phyloP scores from a whole-genome alignment of 805 yeast genomes.

The Suhomyces emberorum region DNA sequence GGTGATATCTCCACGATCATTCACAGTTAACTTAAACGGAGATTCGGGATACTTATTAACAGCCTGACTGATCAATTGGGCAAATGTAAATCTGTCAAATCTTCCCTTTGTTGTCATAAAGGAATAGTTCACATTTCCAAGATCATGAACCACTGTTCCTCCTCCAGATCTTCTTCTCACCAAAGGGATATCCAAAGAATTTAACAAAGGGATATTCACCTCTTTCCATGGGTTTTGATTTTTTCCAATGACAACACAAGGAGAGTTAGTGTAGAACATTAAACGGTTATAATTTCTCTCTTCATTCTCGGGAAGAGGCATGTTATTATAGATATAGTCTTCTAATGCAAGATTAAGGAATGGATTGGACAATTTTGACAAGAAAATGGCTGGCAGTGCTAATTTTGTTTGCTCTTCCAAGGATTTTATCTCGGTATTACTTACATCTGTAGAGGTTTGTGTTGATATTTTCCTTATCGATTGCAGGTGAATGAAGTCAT shows the following conservation, averaged over 20 bases:
- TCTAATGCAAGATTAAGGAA: constrained; percentile 78
- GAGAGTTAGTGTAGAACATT: constrained; percentile 69
- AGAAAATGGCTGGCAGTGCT: constrained; percentile 49
- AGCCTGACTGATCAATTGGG: constrained; percentile 38
- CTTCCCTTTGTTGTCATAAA: constrained; percentile 65
- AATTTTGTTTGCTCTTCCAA: constrained; percentile 2
- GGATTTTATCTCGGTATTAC: neutral
- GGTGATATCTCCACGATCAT: constrained; percentile 78
- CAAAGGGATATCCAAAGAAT: constrained; percentile 54
- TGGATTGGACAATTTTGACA: constrained; percentile 64
- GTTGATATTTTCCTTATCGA: too few species aligned
- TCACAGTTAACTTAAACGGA: constrained; percentile 43
- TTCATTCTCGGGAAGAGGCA: constrained; percentile 42
- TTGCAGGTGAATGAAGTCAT: neutral
- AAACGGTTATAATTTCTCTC: constrained; percentile 46
- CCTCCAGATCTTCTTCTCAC: constrained; percentile 88
- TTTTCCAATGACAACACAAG: constrained; percentile 92
- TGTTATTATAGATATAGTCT: constrained; percentile 63
- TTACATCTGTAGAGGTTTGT: neutral
- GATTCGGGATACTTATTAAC: constrained; percentile 19
- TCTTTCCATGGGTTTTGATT: constrained; percentile 96
- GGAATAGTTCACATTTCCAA: constrained; percentile 84
- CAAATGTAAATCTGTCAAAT: constrained; percentile 60
- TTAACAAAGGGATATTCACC: constrained; percentile 56
- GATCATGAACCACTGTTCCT: constrained; percentile 94